Conservation (phyloP, 148 eudicot genomes). For the Persicaria tinctoria region DNA sequence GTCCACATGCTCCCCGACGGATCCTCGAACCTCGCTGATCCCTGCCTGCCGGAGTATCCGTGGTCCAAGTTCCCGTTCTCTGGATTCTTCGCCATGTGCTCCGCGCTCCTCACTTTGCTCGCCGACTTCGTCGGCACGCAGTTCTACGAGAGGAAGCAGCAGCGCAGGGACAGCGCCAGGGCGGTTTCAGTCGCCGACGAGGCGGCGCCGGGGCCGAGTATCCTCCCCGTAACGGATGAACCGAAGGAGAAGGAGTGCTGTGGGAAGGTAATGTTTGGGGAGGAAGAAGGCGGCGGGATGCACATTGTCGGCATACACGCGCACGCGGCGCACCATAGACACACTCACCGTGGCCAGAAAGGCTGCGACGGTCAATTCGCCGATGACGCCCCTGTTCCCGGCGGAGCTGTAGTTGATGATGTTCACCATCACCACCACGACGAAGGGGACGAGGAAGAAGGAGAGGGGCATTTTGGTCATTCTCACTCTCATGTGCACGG, state of each 20-base stretch:
- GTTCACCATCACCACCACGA: constrained; percentile 18
- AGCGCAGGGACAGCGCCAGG: constrained; percentile 23
- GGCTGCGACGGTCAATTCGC: constrained; percentile 31
- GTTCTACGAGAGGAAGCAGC: constrained; percentile 65
- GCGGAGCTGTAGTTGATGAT: constrained; percentile 2
- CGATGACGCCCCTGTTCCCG: constrained; percentile 16
- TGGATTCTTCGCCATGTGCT: constrained; percentile 80
- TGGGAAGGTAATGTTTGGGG: constrained; percentile 44
- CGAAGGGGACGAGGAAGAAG: constrained; percentile 15
- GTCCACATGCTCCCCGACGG: constrained; percentile 96
- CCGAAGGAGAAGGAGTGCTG: constrained; percentile 19
- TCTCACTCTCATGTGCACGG: constrained; percentile 33
- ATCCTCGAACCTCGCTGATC: constrained; percentile 44
- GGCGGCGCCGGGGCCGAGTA: constrained; percentile 36
- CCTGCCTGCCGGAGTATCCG: constrained; percentile 58
- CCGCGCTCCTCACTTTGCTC: constrained; percentile 63
- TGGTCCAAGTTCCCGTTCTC: constrained; percentile 88
- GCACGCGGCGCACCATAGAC: constrained; percentile 68
- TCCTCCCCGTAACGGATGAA: constrained; percentile 24
- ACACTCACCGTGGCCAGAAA: constrained; percentile 33
- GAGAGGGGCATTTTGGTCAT: constrained; percentile 17
- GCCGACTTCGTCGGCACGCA: constrained; percentile 87
- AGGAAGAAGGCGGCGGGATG: constrained; percentile 63
- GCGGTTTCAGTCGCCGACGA: constrained; percentile 31
- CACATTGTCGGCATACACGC: constrained; percentile 86